Base-by-base conservation (phyloP, 192 early-diverging fungal species). In the Backusella circina region DNA sequence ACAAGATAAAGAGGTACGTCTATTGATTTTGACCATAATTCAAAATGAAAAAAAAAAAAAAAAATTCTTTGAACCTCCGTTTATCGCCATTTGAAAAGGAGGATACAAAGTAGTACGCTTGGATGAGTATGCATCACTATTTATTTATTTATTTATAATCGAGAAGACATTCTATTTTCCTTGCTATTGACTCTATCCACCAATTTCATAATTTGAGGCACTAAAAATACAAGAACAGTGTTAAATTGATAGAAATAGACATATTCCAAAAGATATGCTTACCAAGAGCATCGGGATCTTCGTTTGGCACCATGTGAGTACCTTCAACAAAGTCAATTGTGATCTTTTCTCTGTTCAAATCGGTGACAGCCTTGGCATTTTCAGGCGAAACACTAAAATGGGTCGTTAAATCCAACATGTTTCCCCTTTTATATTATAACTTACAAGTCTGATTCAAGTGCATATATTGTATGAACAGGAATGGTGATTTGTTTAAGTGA, bases 211-310 rank as follows among this genome's bases (percentile, higher is more conserved):
- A 57, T 68, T 16, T 79, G 68, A n/a, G 73, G 72, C 1, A 67
- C 66, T 66, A n/a, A n/a, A n/a, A 41, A 16, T 23, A 51, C 15
- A 3, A 51, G 28, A 65, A 0, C 3, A 30, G 0, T 65, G 35
- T 30, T 10, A 16, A 41, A 15, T n/a, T n/a, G n/a, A n/a, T n/a
- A 13, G 31, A 16, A 10, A 33, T 30, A 9, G 2, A 2, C 33
- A 30, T 37, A 15, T 26, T 21, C 47, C 10, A 10, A n/a, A 38
- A 8, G 31, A 41, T 15, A 35, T 6, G 31, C 74, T 77, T 80
- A 86, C 85, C 77, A n/a, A 78, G 75, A 10, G 71, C 38, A 21
- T 82, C 71, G 12, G 83, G 83, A 10, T 84, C 70, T 72, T 86
- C 85, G 51, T 82, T 72, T 41, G 75, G 78, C 15, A 84, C 30